Base-by-base conservation (phyloP, 768 basidiomycete genomes). In the Lentinula boryana region DNA sequence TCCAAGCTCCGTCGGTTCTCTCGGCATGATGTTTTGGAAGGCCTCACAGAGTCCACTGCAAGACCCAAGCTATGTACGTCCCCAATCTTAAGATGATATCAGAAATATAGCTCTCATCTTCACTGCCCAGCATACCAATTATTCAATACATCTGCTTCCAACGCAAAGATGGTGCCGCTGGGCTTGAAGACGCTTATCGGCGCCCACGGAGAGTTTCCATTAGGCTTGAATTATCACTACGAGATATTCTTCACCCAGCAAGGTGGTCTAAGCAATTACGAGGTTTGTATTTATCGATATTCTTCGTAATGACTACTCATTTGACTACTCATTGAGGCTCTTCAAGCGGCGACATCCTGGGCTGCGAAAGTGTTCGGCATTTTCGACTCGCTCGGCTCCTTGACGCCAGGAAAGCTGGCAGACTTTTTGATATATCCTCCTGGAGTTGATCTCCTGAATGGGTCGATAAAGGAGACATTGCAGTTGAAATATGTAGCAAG, bases 181-280 rank as follows among this genome's bases (percentile, higher is more conserved):
- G 88, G 88, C 12, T 69, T 89, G 15, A 74, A 77, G 27, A 77
- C 84, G 2, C 83, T 87, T 64, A 85, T 91, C 61, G 89, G 88
- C 23, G 88, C 88, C 0, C 89, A 91, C 66, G 89, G 89, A 16
- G 85, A 89, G 68, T 80, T 83, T 2, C 88, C 89, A 0, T 69
- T 88, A 10, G 89, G 89, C 0, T 67, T 86, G n/a, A 88, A 87
- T 73, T 91, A 90, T 64, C 89, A 91, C 62, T 81, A 84, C 18
- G 89, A 91, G 66, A 87, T 90, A 83, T 78, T 74, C 56, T 88
- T 88, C 68, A 76, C 86, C 27, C 74, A 76, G 50, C 73, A 76
- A 13, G 89, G 89, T 21, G 89, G 89, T 2, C 70, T 90, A 64
- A 83, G 73, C 31, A 87, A 86, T 66, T 91, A 88, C 65, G 85